These are phyloP conservation scores for Colletotrichum caudatum DNA, from an alignment of 2,329 filamentous ascomycete species.

Conservation along the genomic window DNA sequence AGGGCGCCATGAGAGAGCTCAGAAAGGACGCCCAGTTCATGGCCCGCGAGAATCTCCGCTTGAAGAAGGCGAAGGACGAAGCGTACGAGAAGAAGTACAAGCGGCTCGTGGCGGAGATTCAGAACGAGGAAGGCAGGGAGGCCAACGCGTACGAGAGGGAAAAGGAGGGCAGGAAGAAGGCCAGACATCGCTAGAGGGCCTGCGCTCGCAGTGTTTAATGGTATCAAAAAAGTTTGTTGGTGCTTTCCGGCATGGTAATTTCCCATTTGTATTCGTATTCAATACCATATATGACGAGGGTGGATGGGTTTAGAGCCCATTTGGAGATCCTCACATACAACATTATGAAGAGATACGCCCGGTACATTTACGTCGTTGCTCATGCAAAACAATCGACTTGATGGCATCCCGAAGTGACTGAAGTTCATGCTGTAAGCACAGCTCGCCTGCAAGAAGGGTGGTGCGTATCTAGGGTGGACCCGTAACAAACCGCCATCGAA, in stretches of 20 bases:
- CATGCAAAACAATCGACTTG: neutral
- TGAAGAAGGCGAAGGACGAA: conserved; percentile 93
- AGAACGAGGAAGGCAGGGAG: conserved; percentile 90
- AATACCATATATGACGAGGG: conserved; percentile 31
- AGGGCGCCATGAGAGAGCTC: conserved; percentile 93
- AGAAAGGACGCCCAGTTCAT: conserved; percentile 96
- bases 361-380: neutral
- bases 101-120: conserved; percentile 91
- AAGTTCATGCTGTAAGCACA: neutral
- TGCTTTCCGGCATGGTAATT: conserved; percentile 29
- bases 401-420: neutral
- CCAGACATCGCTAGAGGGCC: conserved; percentile 52
- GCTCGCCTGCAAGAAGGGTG: neutral
- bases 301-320: conserved; percentile 8
- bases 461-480: neutral
- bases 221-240: conserved; percentile 31
- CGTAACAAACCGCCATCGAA: neutral
- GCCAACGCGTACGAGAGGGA: conserved; percentile 91
- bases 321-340: neutral
- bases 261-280: conserved; percentile 36
- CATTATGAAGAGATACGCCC: neutral
- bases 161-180: conserved; percentile 79
- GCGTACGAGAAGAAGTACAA: conserved; percentile 98
- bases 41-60: conserved; percentile 85
- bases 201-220: neutral